A percentile compares a stretch with the other conserved stretches of the same genome.
phyloP scores from a whole-genome alignment of 73 alveolate genomes.

The Paramecium sonneborni region DNA sequence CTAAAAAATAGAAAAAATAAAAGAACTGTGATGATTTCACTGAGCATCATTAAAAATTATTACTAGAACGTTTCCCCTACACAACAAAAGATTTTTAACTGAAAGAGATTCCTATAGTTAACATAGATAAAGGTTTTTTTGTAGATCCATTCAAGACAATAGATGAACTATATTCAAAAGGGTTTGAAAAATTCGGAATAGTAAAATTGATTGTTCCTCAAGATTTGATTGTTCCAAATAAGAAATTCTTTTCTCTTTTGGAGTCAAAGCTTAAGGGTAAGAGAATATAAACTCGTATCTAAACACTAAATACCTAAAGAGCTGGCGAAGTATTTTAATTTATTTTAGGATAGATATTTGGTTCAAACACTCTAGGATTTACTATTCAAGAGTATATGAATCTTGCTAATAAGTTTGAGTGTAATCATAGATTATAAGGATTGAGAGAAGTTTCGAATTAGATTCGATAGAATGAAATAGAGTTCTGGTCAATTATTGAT shows the following conservation, averaged over 20 bases:
- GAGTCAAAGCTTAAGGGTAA: conserved; percentile 56
- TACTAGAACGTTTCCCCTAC: conserved; percentile 48
- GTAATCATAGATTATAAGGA: conserved; percentile 20
- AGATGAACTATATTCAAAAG: conserved; percentile 71
- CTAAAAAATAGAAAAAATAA: background rate
- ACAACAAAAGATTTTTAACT: background rate
- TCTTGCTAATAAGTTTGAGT: conserved; percentile 56
- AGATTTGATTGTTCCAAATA: conserved; percentile 21
- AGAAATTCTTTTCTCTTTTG: background rate
- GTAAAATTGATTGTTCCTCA: conserved; percentile 81
- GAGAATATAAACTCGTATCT: conserved; percentile 72
- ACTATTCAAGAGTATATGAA: conserved; percentile 53
- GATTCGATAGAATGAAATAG: conserved; percentile 68
- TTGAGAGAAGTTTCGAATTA: background rate
- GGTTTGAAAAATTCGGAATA: conserved; percentile 73
- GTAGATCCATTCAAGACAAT: conserved; percentile 74
- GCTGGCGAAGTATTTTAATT: conserved; percentile 75
- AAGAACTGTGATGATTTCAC: conserved; percentile 17
- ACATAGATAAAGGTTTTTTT: conserved; percentile 76
- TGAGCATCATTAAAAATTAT: background rate
- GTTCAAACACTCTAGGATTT: background rate
- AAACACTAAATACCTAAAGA: conserved; percentile 68
- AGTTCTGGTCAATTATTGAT: conserved; percentile 81
- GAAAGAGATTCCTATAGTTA: conserved; percentile 51
- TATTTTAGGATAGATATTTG: conserved; percentile 46